These are phyloP conservation scores for Evansstolkia leycettana DNA, from an alignment of 495 filamentous ascomycete species.

Conservation along the genomic window DNA sequence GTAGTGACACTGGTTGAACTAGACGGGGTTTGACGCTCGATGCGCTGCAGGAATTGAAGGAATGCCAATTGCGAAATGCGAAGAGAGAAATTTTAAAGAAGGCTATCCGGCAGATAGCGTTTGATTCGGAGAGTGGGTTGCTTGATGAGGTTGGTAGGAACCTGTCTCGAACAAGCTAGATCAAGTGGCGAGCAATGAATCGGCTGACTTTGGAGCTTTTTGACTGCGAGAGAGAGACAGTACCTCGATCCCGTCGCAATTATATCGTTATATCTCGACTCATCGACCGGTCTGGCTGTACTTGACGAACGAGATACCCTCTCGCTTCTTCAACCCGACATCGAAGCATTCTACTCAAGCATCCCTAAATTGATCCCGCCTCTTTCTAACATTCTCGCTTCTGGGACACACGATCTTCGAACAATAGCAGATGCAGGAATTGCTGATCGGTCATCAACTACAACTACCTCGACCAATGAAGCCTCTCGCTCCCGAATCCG, in stretches of 20 bases:
- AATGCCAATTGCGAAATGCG: constrained; percentile 20
- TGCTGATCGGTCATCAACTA: neutral
- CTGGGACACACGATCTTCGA: constrained; percentile 17
- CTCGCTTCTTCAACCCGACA: constrained; percentile 24
- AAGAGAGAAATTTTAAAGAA: constrained; percentile 28
- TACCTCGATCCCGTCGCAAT: constrained; percentile 25
- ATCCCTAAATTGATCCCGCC: constrained; percentile 15
- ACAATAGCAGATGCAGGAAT: constrained; percentile 12
- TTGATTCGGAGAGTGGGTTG: constrained; percentile 20
- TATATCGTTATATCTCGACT: constrained; percentile 27
- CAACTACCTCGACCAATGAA: neutral
- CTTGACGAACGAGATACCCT: constrained; percentile 9
- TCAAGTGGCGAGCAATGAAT: neutral
- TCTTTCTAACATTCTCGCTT: constrained; percentile 18
- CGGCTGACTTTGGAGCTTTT: neutral
- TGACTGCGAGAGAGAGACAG: constrained; percentile 5
- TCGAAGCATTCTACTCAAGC: constrained; percentile 24
- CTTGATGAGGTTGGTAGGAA: constrained; percentile 18
- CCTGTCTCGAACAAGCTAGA: neutral
- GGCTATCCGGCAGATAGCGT: constrained; percentile 19
- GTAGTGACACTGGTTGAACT: too few species aligned
- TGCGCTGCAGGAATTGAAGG: constrained; percentile 24
- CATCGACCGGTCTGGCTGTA: constrained; percentile 14
- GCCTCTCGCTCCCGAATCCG: constrained; percentile 14
- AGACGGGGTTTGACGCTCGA: too few species aligned